phyloP scores from a whole-genome alignment of 768 basidiomycete genomes.

The Botryobasidium botryosum region DNA sequence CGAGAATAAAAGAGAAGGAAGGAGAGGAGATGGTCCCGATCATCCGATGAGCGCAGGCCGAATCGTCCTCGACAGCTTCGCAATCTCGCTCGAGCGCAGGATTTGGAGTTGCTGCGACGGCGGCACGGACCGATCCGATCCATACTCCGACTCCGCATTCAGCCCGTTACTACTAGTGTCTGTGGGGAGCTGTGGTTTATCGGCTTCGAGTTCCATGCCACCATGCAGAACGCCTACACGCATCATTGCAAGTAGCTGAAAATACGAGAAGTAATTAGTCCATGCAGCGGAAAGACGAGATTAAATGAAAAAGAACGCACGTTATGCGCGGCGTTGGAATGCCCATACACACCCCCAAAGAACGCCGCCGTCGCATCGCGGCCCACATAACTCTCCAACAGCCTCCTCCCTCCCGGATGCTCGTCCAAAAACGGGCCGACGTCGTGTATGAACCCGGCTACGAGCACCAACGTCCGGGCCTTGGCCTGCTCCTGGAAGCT shows the following conservation, averaged over 20 bases:
- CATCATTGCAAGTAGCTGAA: slow-evolving; percentile 38
- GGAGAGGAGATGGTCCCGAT: too few species aligned
- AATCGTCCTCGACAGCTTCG: too few species aligned
- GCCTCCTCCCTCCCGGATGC: slow-evolving; percentile 79
- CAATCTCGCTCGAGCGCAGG: too few species aligned
- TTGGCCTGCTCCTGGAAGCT: slow-evolving; percentile 67
- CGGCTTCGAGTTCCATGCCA: slow-evolving; percentile 34
- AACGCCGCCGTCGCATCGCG: slow-evolving; percentile 87
- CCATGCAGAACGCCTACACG: slow-evolving; percentile 40
- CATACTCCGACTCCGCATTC: too few species aligned
- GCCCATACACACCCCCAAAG: slow-evolving; percentile 83
- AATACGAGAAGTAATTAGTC: not conserved
- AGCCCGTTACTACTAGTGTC: too few species aligned
- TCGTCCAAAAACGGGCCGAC: slow-evolving; percentile 71
- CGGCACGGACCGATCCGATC: slow-evolving; percentile 39
- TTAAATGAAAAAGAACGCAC: slow-evolving; percentile 24
- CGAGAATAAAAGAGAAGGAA: too few species aligned
- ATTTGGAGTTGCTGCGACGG: slow-evolving; percentile 59
- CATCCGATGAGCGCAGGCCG: too few species aligned
- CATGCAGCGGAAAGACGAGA: not conserved
- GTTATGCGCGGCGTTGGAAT: slow-evolving; percentile 79
- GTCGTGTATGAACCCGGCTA: slow-evolving; percentile 90
- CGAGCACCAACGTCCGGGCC: slow-evolving; percentile 64
- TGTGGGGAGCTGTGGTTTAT: too few species aligned
- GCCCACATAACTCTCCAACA: slow-evolving; percentile 71